Base-by-base conservation (phyloP, 371 early-diverging fungal species). In the Mucor plumbeus region DNA sequence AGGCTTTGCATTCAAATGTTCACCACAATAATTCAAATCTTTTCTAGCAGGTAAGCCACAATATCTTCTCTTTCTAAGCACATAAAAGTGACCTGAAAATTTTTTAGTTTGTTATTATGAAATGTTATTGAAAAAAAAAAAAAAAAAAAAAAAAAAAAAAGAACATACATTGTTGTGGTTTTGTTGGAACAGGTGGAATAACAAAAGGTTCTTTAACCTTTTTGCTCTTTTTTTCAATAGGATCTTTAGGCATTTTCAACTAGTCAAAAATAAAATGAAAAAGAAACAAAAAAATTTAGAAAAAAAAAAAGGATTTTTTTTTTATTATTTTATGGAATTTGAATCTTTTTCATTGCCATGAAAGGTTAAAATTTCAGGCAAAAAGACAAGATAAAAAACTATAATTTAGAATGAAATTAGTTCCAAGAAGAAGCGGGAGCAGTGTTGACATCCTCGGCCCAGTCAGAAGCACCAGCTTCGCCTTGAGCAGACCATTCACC, bases 1-100 rank as follows among this genome's bases (percentile, higher is more conserved):
- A 44, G 80, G 75, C 43, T 73, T 65, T 21, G 76, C 69, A 36
- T 75, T 79, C 19, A 86, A 79, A 68, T 93, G 92, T 61, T 95
- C 93, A 10, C 93, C 93, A 70, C 95, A 95, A 70, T 85, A 94
- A 50, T 83, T 84, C 64, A 76, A 77, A 1, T 72, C 81, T 10
- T 72, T 74, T 67, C 85, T 88, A 17, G 91, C 82, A 15, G 81
- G 82, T 61, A 92, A 68, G 63, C 84, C 81, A 68, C 92, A 94
- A 67, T 90, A 92, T 47, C 90, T 83, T 64, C 81, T 73, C 58
- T 84, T 84, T 36, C 80, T 64, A 9, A 73, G 66, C 9, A 84
- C 79, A 67, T 64, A 82, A 63, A 69, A 80, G 55, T 82, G 85
- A 58, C 84, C 84, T 84, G 34, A 17, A 50, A 9, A 47, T 11